phyloP scores from a whole-genome alignment of 306 rosid genomes.

The Psophocarpus tetragonolobus region DNA sequence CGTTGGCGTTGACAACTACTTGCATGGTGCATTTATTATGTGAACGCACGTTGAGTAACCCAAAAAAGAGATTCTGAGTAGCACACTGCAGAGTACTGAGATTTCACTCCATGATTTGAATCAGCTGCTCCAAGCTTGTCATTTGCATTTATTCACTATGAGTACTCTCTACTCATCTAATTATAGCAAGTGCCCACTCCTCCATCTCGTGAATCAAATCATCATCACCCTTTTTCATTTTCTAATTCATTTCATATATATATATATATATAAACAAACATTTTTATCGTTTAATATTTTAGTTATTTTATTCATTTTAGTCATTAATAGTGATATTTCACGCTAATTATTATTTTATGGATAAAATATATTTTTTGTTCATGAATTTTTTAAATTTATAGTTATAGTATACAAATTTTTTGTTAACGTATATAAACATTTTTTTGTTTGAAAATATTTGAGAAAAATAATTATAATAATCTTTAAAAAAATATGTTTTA shows the following conservation, averaged over 20 bases:
- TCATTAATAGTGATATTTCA: too few relatives aligned
- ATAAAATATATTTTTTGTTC: too few relatives aligned
- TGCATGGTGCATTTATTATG: constrained; percentile 28
- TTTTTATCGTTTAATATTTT: too few relatives aligned
- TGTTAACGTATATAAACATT: too few relatives aligned
- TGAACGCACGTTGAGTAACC: constrained; percentile 15
- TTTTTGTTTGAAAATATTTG: too few relatives aligned
- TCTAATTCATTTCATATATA: neutral
- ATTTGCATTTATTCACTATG: constrained; percentile 13
- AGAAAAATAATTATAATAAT: too few relatives aligned
- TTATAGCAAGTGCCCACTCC: neutral
- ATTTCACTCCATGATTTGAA: constrained; percentile 16
- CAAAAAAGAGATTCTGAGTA: neutral
- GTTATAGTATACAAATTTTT: too few relatives aligned
- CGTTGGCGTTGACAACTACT: neutral
- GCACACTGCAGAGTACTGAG: neutral
- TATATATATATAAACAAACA: too few relatives aligned
- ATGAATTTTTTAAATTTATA: too few relatives aligned
- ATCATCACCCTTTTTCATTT: neutral
- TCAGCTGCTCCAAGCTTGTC: neutral
- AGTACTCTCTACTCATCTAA: neutral
- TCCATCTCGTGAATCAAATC: constrained; percentile 28
- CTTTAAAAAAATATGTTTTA: too few relatives aligned
- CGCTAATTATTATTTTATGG: too few relatives aligned
- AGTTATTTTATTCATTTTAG: too few relatives aligned